Conservation (phyloP, 305 asterid species). For the Rubia tinctorum region DNA sequence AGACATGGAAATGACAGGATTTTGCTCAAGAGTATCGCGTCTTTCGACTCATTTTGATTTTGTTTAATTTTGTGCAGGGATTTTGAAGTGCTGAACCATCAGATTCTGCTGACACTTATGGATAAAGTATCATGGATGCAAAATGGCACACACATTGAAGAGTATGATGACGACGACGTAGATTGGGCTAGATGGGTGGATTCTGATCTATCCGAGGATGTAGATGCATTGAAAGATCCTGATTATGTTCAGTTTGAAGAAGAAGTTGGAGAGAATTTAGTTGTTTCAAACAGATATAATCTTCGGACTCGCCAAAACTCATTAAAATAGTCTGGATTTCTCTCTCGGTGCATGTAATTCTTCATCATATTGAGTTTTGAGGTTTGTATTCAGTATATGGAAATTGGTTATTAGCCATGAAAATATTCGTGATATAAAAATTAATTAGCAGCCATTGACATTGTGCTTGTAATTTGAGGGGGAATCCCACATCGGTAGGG, state of each 20-base stretch:
- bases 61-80: slow-evolving; percentile 43
- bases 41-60: not conserved
- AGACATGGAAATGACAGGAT: not conserved
- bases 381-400: not conserved
- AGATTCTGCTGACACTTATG: slow-evolving; percentile 45
- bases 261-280: slow-evolving; percentile 46
- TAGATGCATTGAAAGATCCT: slow-evolving; percentile 51
- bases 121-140: slow-evolving; percentile 57
- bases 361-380: not conserved
- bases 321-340: not conserved
- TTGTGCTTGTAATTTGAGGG: no score
- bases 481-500: not conserved
- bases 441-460: no score
- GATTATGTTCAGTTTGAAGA: slow-evolving; percentile 37
- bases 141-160: slow-evolving; percentile 40
- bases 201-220: slow-evolving; percentile 61
- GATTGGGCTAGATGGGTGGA: slow-evolving; percentile 74
- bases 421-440: no score
- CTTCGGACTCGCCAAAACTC: slow-evolving; percentile 40
- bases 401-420: not conserved
- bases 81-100: slow-evolving; percentile 67
- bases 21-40: not conserved
- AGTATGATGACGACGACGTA: slow-evolving; percentile 50
- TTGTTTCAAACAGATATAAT: slow-evolving; percentile 44
- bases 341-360: no score